Evolutionary conservation across 179 eudicot species (phyloP), one percentile per base, ranked within the genome.

Genomic region (Spinacia oleracea): DNA sequence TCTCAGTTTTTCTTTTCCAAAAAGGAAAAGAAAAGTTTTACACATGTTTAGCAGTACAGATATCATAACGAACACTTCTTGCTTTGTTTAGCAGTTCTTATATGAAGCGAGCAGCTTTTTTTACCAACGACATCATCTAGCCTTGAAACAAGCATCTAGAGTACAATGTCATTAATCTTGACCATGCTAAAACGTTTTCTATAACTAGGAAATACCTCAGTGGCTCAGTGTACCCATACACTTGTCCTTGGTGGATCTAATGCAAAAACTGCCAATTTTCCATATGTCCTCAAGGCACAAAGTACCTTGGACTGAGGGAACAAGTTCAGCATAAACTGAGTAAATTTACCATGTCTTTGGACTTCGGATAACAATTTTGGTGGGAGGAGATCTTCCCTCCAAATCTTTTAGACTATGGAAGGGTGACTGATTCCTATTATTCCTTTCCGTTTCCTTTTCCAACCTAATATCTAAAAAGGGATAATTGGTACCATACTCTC

Each of bases 121-220:
- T 58, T 43, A 25, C 25, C 45, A 2, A 67, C n/a, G 35, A 46
- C 32, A 68, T 56, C 18, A 21, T 16, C 20, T 46, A 40, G 40
- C 27, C 67, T 55, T n/a, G 45, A 80, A 50, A 23, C 31, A 53
- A 32, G 10, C 45, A 70, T 70, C 56, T 56, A 69, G 40, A 56
- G 70, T 16, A 65, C 23, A 65, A 65, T 1, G 1, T 45, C 25
- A 45, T 14, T 18, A 25, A 51, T 45, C 1, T 25, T 14, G 20
- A 43, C 10, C 25, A 34, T 18, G 18, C 31, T 60, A 29, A 34
- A n/a, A 65, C 9, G 6, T 34, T 65, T 59, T 32, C 43, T 35
- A 25, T 4, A 60, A 14, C 65, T 34, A 60, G 5, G 18, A 34
- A 2, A 65, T 34, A 43, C 43, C 23, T 34, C 70, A 65, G 10